Conservation (phyloP, 2,329 filamentous ascomycete species). For the Verticillium nubilum region DNA sequence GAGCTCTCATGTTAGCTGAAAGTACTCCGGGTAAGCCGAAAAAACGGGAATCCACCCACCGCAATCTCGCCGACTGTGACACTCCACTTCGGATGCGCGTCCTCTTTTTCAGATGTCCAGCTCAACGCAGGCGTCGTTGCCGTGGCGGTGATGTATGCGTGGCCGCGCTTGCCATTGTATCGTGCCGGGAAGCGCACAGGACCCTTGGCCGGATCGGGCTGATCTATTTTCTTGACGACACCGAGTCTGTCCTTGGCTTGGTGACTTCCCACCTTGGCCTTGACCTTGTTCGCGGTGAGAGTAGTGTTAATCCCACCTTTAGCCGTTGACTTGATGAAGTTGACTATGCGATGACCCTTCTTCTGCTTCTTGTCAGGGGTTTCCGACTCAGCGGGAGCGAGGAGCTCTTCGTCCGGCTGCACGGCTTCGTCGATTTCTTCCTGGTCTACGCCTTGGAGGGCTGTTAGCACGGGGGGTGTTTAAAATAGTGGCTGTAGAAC, state of each 20-base stretch:
- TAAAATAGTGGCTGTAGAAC: background rate
- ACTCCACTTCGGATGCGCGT: slow-evolving; percentile 60
- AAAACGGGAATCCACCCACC: slow-evolving; percentile 4
- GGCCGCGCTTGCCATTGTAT: slow-evolving; percentile 65
- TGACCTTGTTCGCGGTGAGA: slow-evolving; percentile 64
- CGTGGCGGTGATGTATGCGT: slow-evolving; percentile 63
- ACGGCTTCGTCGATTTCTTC: slow-evolving; percentile 63
- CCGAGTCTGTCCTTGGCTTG: slow-evolving; percentile 68
- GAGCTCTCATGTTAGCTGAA: background rate
- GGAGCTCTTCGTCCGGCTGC: slow-evolving; percentile 34
- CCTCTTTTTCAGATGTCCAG: slow-evolving; percentile 51
- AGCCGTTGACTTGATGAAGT: slow-evolving; percentile 63
- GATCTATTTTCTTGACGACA: slow-evolving; percentile 45
- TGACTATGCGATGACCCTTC: slow-evolving; percentile 44
- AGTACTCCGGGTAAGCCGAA: background rate
- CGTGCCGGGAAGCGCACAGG: slow-evolving; percentile 74
- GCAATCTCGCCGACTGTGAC: slow-evolving; percentile 65
- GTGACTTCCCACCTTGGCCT: slow-evolving; percentile 56
- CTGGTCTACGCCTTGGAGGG: slow-evolving; percentile 41
- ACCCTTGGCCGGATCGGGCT: slow-evolving; percentile 44
- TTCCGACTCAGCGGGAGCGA: slow-evolving; percentile 38
- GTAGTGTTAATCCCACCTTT: slow-evolving; percentile 69
- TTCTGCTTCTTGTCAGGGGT: slow-evolving; percentile 37
- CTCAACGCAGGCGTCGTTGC: slow-evolving; percentile 64
- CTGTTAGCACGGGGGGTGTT: too few species aligned